Conservation (phyloP, 2,329 filamentous ascomycete species). For the Aspergillus tanneri region DNA sequence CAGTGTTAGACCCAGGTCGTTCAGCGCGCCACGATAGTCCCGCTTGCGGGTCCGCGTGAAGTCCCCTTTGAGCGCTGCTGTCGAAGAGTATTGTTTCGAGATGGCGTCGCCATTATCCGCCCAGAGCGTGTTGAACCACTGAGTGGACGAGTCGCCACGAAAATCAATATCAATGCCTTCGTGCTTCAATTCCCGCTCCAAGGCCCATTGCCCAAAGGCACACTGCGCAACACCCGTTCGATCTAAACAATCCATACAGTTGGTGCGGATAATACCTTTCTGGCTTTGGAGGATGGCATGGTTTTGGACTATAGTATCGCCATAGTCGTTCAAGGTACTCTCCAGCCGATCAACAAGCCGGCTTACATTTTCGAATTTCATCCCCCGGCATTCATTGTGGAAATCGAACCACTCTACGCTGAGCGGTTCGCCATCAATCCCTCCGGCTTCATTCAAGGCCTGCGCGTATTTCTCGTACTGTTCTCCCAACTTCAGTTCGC, state of each 20-base stretch:
- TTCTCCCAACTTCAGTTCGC: conserved; percentile 75
- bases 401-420: conserved; percentile 98
- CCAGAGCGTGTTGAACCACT: conserved; percentile 96
- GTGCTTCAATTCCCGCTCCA: conserved; percentile 74
- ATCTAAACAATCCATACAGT: conserved; percentile 98
- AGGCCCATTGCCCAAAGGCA: conserved; percentile 77
- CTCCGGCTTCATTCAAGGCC: conserved; percentile 63
- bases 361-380: conserved; percentile 96
- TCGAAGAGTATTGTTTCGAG: conserved; percentile 92
- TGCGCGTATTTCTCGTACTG: conserved; percentile 70
- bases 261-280: conserved; percentile 79
- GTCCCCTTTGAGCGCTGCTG: conserved; percentile 92
- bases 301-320: conserved; percentile 64
- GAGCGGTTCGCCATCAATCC: conserved; percentile 53
- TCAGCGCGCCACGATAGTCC: conserved; percentile 85
- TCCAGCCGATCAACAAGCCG: conserved; percentile 70
- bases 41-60: conserved; percentile 89
- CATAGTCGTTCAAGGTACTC: conserved; percentile 65
- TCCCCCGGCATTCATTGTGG: conserved; percentile 84
- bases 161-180: conserved; percentile 75
- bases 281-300: conserved; percentile 54
- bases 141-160: conserved; percentile 73
- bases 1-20: conserved; percentile 84
- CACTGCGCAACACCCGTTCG: conserved; percentile 95
- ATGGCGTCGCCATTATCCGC: conserved; percentile 97